phyloP scores from a whole-genome alignment of 176 grass and related monocot species.

The Oryza coarctata region DNA sequence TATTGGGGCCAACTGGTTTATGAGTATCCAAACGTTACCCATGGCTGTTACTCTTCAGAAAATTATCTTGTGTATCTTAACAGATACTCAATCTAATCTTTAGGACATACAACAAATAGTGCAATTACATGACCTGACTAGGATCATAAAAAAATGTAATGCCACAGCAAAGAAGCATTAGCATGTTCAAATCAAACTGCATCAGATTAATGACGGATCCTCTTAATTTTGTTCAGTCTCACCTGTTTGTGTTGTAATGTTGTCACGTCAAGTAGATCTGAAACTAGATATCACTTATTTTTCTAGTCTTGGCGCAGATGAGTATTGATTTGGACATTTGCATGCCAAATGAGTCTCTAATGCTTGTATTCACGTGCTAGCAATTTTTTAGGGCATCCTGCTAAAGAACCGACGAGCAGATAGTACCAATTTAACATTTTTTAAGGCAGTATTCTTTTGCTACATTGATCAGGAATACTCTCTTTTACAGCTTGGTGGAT shows the following conservation, averaged over 20 bases:
- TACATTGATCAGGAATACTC: background rate
- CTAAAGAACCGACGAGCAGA: background rate
- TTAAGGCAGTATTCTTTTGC: background rate
- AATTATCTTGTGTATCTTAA: background rate
- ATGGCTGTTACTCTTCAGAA: background rate
- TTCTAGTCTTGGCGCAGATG: background rate
- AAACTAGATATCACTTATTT: background rate
- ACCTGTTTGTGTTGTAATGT: background rate
- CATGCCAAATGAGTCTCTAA: background rate
- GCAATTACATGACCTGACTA: too few species aligned
- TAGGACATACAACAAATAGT: too few species aligned
- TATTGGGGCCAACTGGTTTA: background rate
- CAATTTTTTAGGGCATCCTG: too few species aligned
- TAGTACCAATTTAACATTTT: background rate
- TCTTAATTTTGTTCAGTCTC: background rate
- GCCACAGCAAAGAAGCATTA: too few species aligned
- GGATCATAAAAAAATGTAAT: background rate
- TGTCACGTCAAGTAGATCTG: background rate
- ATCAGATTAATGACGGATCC: background rate
- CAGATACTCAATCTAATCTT: background rate
- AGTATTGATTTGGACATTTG: background rate
- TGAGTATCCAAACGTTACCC: background rate
- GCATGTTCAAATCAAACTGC: background rate
- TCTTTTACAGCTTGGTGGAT: slow-evolving; percentile 4
- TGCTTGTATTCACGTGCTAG: background rate